A percentile compares a stretch with the other conserved stretches of the same genome.
phyloP scores from a whole-genome alignment of 192 early-diverging fungal genomes.

The Pilobolus umbonatus region DNA sequence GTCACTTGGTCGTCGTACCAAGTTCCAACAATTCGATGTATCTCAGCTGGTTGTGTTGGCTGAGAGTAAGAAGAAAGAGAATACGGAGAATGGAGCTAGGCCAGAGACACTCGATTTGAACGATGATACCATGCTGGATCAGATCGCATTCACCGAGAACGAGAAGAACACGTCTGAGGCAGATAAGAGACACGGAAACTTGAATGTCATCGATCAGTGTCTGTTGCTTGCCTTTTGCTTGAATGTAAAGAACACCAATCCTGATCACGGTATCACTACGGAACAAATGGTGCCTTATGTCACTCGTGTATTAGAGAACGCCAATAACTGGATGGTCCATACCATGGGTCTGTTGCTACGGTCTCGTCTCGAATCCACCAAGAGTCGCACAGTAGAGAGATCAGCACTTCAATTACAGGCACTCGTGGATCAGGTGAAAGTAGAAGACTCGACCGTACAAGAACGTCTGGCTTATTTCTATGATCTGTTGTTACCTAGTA shows the following conservation, averaged over 20 bases:
- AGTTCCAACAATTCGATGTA: conserved; percentile 86
- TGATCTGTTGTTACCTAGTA: conserved; percentile 75
- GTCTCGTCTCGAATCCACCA: conserved; percentile 82
- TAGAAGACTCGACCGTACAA: conserved; percentile 59
- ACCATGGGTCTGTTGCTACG: conserved; percentile 92
- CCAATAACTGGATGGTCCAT: conserved; percentile 98
- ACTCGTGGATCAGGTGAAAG: conserved; percentile 89
- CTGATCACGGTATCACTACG: conserved; percentile 84
- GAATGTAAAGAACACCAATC: conserved; percentile 95
- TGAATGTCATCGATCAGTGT: conserved; percentile 81
- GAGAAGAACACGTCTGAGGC: conserved; percentile 40
- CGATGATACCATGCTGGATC: conserved; percentile 91
- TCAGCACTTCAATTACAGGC: conserved; percentile 89
- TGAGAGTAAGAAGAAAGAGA: conserved; percentile 52
- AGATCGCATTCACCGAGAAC: conserved; percentile 56
- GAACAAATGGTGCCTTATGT: conserved; percentile 98
- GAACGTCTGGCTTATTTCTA: conserved; percentile 84
- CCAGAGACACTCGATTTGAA: conserved; percentile 84
- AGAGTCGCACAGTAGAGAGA: conserved; percentile 87
- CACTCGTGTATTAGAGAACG: conserved; percentile 80
- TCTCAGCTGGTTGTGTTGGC: conserved; percentile 92
- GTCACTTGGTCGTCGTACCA: conserved; percentile 84
- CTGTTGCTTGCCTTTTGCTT: conserved; percentile 85
- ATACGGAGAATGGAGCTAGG: conserved; percentile 18
- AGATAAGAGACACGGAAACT: conserved; percentile 55